phyloP scores from a whole-genome alignment of 768 basidiomycete species.

The Leccinum rimulosum region DNA sequence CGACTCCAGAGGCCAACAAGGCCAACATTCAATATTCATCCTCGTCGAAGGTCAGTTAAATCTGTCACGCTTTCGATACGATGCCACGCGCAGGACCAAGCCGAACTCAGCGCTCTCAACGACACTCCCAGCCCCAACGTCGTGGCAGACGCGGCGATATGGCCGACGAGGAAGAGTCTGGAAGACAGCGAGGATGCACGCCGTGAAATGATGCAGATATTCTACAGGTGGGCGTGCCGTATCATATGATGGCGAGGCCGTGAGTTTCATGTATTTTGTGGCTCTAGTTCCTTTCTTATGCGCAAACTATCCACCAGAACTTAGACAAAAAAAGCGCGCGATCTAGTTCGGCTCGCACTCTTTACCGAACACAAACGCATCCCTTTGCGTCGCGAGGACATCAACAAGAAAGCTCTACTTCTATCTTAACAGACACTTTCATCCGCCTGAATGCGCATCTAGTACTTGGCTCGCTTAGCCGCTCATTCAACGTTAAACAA shows the following conservation, averaged over 20 bases:
- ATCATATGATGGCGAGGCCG: slow-evolving; percentile 18
- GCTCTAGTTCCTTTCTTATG: not conserved
- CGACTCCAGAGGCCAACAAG: no score
- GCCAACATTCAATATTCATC: no score
- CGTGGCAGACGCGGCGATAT: slow-evolving; percentile 19
- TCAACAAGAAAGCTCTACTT: slow-evolving; percentile 71
- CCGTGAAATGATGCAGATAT: slow-evolving; percentile 29
- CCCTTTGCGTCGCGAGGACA: slow-evolving; percentile 73
- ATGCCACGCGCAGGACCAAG: slow-evolving; percentile 37
- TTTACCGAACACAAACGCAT: slow-evolving; percentile 73
- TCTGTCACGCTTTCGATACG: slow-evolving; percentile 1
- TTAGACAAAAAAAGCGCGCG: slow-evolving; percentile 61
- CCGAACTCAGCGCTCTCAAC: slow-evolving; percentile 38
- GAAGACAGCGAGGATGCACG: slow-evolving; percentile 34
- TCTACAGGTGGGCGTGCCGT: slow-evolving; percentile 26
- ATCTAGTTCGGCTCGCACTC: slow-evolving; percentile 77
- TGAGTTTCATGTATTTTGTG: slow-evolving; percentile 1
- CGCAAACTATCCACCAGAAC: slow-evolving; percentile 43
- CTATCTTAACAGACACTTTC: not conserved
- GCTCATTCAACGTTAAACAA: slow-evolving; percentile 60
- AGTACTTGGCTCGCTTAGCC: slow-evolving; percentile 50
- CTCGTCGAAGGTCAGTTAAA: no score
- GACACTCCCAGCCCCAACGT: slow-evolving; percentile 32
- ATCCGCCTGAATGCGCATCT: not conserved
- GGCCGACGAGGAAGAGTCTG: slow-evolving; percentile 38